Evolutionary conservation across 164 flowering plant genomes (phyloP).

Genomic region (Malania oleifera): DNA sequence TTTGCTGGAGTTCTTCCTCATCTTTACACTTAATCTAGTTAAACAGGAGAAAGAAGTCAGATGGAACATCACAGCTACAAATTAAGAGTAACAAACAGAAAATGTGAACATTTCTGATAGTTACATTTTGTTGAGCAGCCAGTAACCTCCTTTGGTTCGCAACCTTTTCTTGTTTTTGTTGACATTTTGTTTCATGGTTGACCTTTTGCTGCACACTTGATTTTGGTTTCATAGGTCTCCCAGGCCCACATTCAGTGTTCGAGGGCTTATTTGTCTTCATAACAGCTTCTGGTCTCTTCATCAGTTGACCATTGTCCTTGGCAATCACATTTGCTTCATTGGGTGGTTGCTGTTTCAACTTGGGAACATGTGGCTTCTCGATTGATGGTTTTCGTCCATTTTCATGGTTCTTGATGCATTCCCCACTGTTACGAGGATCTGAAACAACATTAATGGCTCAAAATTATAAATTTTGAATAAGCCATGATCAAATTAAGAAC

Average conservation of each 20-base stretch:
- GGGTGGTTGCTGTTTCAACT: constrained; percentile 22
- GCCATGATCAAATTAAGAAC: constrained; percentile 31
- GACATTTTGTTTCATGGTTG: constrained; percentile 25
- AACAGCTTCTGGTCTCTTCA: constrained; percentile 30
- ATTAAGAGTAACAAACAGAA: neutral
- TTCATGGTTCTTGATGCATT: constrained; percentile 41
- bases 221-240: constrained; percentile 54
- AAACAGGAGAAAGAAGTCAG: constrained; percentile 10
- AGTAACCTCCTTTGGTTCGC: constrained; percentile 32
- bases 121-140: constrained; percentile 40
- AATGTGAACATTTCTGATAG: constrained; percentile 8
- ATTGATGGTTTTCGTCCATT: constrained; percentile 36
- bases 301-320: constrained; percentile 35
- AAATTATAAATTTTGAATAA: constrained; percentile 17
- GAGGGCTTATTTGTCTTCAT: constrained; percentile 39
- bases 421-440: constrained; percentile 66
- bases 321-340: constrained; percentile 16
- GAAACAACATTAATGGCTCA: constrained; percentile 32
- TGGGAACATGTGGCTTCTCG: constrained; percentile 23
- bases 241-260: constrained; percentile 36
- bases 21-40: constrained; percentile 40
- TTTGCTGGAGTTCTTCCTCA: constrained; percentile 34
- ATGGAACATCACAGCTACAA: neutral
- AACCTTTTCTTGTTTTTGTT: constrained; percentile 29
- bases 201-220: constrained; percentile 25